Percentiles rank a stretch among this genome's conserved stretches.
Conservation (phyloP, 495 filamentous ascomycete species). For the Daldinia concentrica region DNA sequence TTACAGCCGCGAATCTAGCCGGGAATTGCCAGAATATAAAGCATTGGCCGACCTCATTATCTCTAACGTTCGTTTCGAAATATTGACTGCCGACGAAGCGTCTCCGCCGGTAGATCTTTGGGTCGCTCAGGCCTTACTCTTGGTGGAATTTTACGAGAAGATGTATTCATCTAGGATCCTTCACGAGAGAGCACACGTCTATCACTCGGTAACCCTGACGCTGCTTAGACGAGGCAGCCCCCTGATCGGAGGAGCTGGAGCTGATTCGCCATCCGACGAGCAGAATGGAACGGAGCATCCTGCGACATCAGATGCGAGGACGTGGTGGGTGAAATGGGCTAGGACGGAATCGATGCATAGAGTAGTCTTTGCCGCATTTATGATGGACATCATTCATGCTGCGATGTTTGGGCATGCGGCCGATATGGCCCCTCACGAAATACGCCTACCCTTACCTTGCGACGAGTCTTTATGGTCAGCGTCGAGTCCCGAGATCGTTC, state of each 20-base stretch:
- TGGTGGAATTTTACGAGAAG: slow-evolving; percentile 96
- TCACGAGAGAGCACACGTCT: slow-evolving; percentile 95
- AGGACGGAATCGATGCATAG: slow-evolving; percentile 90
- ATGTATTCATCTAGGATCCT: slow-evolving; percentile 88
- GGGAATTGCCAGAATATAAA: slow-evolving; percentile 73
- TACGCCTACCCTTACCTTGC: slow-evolving; percentile 91
- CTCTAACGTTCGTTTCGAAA: slow-evolving; percentile 84
- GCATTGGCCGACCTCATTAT: slow-evolving; percentile 85
- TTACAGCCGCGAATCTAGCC: slow-evolving; percentile 75
- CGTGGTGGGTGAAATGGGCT: slow-evolving; percentile 96
- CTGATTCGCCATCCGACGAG: slow-evolving; percentile 83
- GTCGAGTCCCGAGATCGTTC: slow-evolving; percentile 83
- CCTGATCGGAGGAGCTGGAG: slow-evolving; percentile 85
- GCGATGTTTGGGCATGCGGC: slow-evolving; percentile 98
- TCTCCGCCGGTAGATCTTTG: slow-evolving; percentile 90
- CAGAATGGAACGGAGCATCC: slow-evolving; percentile 64
- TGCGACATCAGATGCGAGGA: slow-evolving; percentile 67
- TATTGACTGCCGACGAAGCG: slow-evolving; percentile 87
- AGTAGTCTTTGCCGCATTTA: slow-evolving; percentile 93
- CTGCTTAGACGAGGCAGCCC: slow-evolving; percentile 93
- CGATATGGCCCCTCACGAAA: slow-evolving; percentile 95
- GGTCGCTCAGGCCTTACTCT: slow-evolving; percentile 89
- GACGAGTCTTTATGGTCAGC: slow-evolving; percentile 95
- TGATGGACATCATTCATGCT: slow-evolving; percentile 92
- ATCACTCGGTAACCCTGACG: slow-evolving; percentile 93